Percentiles rank a stretch among this genome's conserved stretches.
Conservation (phyloP, 345 rosid genomes). For the Hibiscus syriacus region DNA sequence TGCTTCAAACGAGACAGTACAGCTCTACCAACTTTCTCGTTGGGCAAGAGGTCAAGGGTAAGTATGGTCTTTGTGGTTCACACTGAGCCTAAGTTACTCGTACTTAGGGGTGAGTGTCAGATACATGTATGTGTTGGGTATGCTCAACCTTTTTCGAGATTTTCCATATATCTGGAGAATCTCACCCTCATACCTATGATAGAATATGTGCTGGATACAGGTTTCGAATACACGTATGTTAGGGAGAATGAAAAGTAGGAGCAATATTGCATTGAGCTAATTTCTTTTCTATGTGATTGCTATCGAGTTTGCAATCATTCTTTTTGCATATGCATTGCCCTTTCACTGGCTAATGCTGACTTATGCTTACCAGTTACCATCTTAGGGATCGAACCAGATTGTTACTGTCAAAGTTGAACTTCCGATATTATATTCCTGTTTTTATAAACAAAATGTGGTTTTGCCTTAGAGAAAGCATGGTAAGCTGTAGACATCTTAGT, state of each 20-base stretch:
- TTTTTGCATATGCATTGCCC: background rate
- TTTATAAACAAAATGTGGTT: background rate
- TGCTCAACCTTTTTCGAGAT: background rate
- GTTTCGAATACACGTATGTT: too few relatives aligned
- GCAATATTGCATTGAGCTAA: background rate
- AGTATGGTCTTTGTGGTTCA: conserved; percentile 9
- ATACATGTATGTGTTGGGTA: background rate
- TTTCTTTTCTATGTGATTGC: background rate
- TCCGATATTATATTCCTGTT: background rate
- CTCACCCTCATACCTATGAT: too few relatives aligned
- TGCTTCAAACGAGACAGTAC: conserved; percentile 93
- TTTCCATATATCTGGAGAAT: too few relatives aligned
- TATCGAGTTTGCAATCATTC: background rate
- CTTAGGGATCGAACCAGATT: too few relatives aligned
- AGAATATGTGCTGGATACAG: too few relatives aligned
- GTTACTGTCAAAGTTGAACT: background rate
- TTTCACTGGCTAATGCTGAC: background rate
- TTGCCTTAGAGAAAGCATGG: background rate
- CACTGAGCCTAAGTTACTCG: background rate
- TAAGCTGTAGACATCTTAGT: background rate
- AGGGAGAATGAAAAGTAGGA: background rate
- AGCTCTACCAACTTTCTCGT: conserved; percentile 83
- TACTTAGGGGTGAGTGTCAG: background rate
- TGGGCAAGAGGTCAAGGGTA: conserved; percentile 79
- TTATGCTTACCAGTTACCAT: too few relatives aligned